Base-by-base conservation (phyloP, 2,329 filamentous ascomycete species). In the Neofusicoccum ribis region DNA sequence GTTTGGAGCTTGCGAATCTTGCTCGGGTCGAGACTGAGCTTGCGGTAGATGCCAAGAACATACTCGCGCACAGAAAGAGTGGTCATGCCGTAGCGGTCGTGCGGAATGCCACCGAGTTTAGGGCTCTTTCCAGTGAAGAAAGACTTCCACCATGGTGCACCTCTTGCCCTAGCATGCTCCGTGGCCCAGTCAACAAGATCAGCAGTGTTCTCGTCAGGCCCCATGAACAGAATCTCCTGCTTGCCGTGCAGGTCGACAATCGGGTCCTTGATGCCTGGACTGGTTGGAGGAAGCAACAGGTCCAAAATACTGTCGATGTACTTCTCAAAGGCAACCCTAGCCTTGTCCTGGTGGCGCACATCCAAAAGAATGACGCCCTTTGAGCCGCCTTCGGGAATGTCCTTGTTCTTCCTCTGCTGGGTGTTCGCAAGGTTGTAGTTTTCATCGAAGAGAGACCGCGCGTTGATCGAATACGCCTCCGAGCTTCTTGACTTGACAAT, bases 101-200 rank as follows among this genome's bases (percentile, higher is more conserved):
- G 95, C 43, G 95, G 95, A 71, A 99, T 99, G 75, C 95, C 95
- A 68, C 95, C 95, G 14, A 99, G 86, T 79, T 91, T 95, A 62
- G 93, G 95, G 71, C 92, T 97, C 85, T 99, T 99, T 74, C 95
- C 95, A 2, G 95, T 99, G 85, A 99, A 99, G 87, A 99, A 99
- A 0, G 95, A 99, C 85, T 99, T 99, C 95, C 95, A 99, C 92
- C 94, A 99, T 34, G 93, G 92, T 4, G 95, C 95, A 51, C 93
- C 93, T 71, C 95, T 89, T 67, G 83, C 82, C 61, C 92, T 88
- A 67, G 95, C 95, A 78, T 99, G 95, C 78, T 95, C 90, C 1
- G 95, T 99, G n/a, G 95, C 95, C 95, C 95, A 99, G 80, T 99
- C 89, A 60, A 99, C 95, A 39, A 99, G 85, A 73, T 97, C 92